Evolutionary conservation across 768 basidiomycete genomes (phyloP), one percentile per base, ranked within the genome.

Genomic region (Amanita inopinata): DNA sequence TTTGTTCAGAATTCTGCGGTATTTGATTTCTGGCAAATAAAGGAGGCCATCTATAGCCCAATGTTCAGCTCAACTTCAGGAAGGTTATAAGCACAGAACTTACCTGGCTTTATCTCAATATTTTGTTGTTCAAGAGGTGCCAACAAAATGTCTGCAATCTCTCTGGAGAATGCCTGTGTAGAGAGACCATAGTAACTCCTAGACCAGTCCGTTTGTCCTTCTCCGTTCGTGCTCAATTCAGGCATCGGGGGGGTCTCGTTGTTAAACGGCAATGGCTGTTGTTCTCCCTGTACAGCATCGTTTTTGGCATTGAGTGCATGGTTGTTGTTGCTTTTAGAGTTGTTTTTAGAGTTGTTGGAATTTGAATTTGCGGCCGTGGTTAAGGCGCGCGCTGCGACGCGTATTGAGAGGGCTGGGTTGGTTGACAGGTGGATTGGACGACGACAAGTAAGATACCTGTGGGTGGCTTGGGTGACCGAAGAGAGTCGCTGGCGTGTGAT

Each of bases 1-100:
- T 51, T 73, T 80, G 66, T 97, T 97, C 35, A 97, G 63, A 24
- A 89, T 79, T 17, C 94, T 76, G 12, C 94, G 76, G 55, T 97
- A 98, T 57, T 96, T 94, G 54, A 97, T 98, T 62, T 97, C 94
- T 14, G 94, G 94, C 5, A 98, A 78, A 62, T 97, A 98, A 8
- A 96, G 64, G 31, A 98, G 69, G 3, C 94, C 94, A 51, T 97
- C 94, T 94, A 45, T 5, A 4, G 15, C 7, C 25, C 25, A 43
- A 14, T 47, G 12, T 37, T 30, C 18, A 42, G 22, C 30, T 40
- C 15, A 40, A n/a, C n/a, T 22, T n/a, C 25, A 30, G 9, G 8
- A 35, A 14, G 10, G 1, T 20, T 10, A 7, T 7, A 0, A 42
- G 27, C 19, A 14, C 19, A 12, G 22, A 22, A 63, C 78, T 38